Base-by-base conservation (phyloP, 2,329 filamentous ascomycete genomes). In the Penicillium sumatraense region DNA sequence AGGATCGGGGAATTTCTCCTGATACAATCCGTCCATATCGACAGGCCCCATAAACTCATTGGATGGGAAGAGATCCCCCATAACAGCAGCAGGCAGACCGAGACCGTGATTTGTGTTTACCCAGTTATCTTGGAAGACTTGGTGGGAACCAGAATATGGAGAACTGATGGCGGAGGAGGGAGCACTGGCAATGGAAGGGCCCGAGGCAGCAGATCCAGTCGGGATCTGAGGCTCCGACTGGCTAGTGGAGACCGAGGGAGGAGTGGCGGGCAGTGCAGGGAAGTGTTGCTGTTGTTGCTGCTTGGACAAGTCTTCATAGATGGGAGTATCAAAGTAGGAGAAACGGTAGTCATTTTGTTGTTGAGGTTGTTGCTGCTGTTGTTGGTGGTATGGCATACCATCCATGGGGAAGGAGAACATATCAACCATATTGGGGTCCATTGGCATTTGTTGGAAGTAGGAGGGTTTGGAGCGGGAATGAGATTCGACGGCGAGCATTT, bases 111-210 rank as follows among this genome's bases (percentile, higher is more conserved):
- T 71, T 56, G 78, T 71, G 41, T 76, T 73, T 61, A 80, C 72
- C 84, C 86, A 89, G 56, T 86, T 83, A 42, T 85, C 79, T 48
- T 84, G 80, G 64, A 79, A 78, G 57, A 83, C 83, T 60, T 82
- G 83, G 60, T 82, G 83, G 53, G 82, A 81, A 65, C 83, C 81
- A 1, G 86, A 87, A 65, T 86, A 84, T 23, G 87, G 87, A 20
- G 87, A 90, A 53, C 86, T 86, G 58, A 87, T 83, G 51, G 84
- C 85, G 8, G 87, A 89, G 1, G 87, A 89, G 6, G 86, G 79
- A 3, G 84, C 85, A 58, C 76, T 79, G 59, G 72, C 74, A 58
- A 77, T 70, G 49, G 88, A 89, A 49, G 78, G 83, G 53, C 74
- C 86, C 55, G 84, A 88, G 21, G 80, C 81, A 56, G 82, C 86